Conservation (phyloP, 306 rosid genomes). For the Gynostemma pentaphyllum region DNA sequence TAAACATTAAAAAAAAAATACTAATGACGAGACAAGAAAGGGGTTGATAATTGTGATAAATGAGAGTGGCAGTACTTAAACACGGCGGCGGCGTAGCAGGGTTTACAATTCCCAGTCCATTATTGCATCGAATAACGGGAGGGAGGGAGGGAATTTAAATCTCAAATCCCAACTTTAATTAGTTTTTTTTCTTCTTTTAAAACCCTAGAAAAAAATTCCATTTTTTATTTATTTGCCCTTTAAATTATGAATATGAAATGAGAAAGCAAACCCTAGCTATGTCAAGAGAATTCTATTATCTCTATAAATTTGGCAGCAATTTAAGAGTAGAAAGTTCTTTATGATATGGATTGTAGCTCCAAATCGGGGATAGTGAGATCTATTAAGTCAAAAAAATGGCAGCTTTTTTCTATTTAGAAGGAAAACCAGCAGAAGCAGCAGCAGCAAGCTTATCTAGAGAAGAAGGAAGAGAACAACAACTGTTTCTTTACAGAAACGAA, state of each 20-base stretch:
- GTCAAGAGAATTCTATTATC: too few species aligned
- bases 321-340: too few species aligned
- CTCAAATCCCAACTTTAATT: not conserved
- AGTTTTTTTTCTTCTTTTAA: not conserved
- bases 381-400: constrained; percentile 17
- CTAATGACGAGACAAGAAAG: not conserved
- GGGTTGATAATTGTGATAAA: not conserved
- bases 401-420: constrained; percentile 59
- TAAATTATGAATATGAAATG: too few species aligned
- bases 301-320: too few species aligned
- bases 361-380: not conserved
- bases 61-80: not conserved
- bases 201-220: not conserved
- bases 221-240: not conserved
- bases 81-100: not conserved
- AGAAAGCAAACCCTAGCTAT: too few species aligned
- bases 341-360: not conserved
- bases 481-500: constrained; percentile 32
- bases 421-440: constrained; percentile 21
- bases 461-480: constrained; percentile 19
- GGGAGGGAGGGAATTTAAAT: too few species aligned
- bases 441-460: not conserved
- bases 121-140: constrained; percentile 3
- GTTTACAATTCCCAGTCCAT: constrained; percentile 1
- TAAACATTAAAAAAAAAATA: too few species aligned